Base-by-base conservation (phyloP, 148 eudicot genomes). In the Rhododendron ferrugineum region DNA sequence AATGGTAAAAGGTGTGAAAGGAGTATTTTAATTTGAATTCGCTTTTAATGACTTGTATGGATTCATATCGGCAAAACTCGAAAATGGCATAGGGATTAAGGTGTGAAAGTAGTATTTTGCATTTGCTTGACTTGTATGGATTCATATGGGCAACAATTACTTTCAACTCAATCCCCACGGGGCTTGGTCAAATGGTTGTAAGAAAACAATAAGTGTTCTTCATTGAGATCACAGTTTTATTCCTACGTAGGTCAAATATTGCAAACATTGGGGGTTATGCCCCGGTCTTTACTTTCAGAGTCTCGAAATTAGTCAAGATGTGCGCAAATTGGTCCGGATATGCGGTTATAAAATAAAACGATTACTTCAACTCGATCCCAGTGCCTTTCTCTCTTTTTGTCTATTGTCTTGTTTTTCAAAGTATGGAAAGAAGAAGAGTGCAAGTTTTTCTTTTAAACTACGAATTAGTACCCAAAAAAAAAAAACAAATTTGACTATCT, bases 261-360 rank as follows among this genome's bases (percentile, higher is more conserved):
- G 1, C 1, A 6, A 40, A 40, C 1, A 40, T 40, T 0, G 44
- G 44, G 1, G 44, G 44, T 40, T 5, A 40, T 40, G 44, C 8
- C 44, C 6, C 6, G 1, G 7, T 40, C 1, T 40, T 40, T 40
- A 40, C 8, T 40, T 40, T 40, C 0, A 40, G 44, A 40, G 6
- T 0, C 6, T 0, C 1, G 44, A 40, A 40, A 40, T 40, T 40
- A 5, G 6, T 40, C 8, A 7, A 40, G 7, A 40, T 40, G 7
- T 1, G 1, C 6, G 1, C 6, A 40, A 40, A 0, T 0, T 40
- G 7, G 6, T 0, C 44, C 7, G 0, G 0, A 40, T 1, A 6
- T 40, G 44, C 0, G 0, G 6, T 40, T 40, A 40, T 40, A 40
- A 40, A 40, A 5, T 6, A 40, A 40, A 6, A 40, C 49, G 11